Conservation (phyloP, 2,329 filamentous ascomycete species). For the Akanthomyces uredinophilus region DNA sequence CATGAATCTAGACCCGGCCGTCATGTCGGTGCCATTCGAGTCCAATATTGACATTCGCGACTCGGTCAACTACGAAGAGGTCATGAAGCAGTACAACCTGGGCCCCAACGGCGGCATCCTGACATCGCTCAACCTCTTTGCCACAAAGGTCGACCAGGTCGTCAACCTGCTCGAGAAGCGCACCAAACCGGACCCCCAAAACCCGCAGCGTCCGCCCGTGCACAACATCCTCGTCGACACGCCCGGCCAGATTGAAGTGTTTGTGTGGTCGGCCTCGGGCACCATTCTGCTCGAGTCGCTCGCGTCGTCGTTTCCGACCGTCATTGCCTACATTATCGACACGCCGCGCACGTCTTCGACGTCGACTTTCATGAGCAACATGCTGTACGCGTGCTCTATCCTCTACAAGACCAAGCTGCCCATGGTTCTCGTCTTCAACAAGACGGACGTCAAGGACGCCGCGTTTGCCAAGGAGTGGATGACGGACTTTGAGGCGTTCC, state of each 20-base stretch:
- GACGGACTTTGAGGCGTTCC: conserved; percentile 97
- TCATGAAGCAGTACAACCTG: conserved; percentile 98
- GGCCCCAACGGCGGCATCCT: conserved; percentile 96
- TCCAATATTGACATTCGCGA: conserved; percentile 98
- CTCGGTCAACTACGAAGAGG: conserved; percentile 98
- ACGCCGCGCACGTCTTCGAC: conserved; percentile 90
- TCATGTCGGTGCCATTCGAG: conserved; percentile 88
- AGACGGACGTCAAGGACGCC: conserved; percentile 91
- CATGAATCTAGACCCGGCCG: conserved; percentile 93
- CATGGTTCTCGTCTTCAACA: conserved; percentile 99
- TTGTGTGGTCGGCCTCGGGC: conserved; percentile 95
- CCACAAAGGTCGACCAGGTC: conserved; percentile 96
- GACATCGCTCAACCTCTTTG: conserved; percentile 92
- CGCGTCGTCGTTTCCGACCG: conserved; percentile 90
- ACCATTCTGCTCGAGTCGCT: conserved; percentile 90
- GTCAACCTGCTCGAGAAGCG: conserved; percentile 86
- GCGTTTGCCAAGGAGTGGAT: conserved; percentile 97
- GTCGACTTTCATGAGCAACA: conserved; percentile 98
- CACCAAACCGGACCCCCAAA: conserved; percentile 57
- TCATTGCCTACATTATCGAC: conserved; percentile 96
- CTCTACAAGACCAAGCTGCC: conserved; percentile 97
- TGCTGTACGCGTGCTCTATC: conserved; percentile 98
- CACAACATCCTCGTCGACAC: conserved; percentile 91
- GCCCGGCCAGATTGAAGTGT: conserved; percentile 96
- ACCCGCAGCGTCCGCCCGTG: conserved; percentile 58